phyloP scores from a whole-genome alignment of 2,329 filamentous ascomycete genomes.

The Berkeleyomyces rouxiae region DNA sequence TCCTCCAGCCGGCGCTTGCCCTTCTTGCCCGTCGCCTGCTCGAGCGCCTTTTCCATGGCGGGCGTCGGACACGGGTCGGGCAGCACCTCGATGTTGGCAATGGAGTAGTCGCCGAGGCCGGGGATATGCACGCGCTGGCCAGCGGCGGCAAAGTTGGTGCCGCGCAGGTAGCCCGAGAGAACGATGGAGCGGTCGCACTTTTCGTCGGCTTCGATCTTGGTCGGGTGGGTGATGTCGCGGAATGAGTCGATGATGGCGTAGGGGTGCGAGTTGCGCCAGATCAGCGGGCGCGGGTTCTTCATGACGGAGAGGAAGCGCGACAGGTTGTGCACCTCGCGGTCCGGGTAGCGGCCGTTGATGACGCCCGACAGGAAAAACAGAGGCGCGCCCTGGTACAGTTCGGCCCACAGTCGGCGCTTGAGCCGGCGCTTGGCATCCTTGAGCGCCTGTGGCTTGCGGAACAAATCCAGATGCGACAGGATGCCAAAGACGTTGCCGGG shows the following conservation, averaged over 20 bases:
- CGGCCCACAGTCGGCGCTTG: constrained; percentile 92
- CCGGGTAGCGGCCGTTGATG: constrained; percentile 89
- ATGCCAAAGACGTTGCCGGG: constrained; percentile 97
- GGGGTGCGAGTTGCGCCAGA: constrained; percentile 93
- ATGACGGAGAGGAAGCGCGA: constrained; percentile 93
- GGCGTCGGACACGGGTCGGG: constrained; percentile 94
- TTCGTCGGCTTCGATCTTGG: constrained; percentile 69
- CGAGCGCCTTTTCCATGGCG: constrained; percentile 70
- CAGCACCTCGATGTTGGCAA: constrained; percentile 68
- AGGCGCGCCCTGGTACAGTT: constrained; percentile 91
- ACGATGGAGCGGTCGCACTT: constrained; percentile 86
- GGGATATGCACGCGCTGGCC: constrained; percentile 83
- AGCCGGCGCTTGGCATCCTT: constrained; percentile 90
- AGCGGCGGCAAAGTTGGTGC: constrained; percentile 79
- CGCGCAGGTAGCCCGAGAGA: constrained; percentile 81
- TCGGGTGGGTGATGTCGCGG: constrained; percentile 86
- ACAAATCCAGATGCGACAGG: constrained; percentile 87
- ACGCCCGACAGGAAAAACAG: constrained; percentile 94
- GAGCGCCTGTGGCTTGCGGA: constrained; percentile 80
- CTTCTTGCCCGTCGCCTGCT: constrained; percentile 70
- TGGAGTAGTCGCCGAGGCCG: constrained; percentile 75
- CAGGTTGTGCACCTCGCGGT: constrained; percentile 89
- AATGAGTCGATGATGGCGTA: constrained; percentile 90
- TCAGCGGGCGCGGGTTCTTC: constrained; percentile 93
- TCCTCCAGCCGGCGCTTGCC: constrained; percentile 71